phyloP scores from a whole-genome alignment of 495 filamentous ascomycete species.

The Aspergillus funiculosus region DNA sequence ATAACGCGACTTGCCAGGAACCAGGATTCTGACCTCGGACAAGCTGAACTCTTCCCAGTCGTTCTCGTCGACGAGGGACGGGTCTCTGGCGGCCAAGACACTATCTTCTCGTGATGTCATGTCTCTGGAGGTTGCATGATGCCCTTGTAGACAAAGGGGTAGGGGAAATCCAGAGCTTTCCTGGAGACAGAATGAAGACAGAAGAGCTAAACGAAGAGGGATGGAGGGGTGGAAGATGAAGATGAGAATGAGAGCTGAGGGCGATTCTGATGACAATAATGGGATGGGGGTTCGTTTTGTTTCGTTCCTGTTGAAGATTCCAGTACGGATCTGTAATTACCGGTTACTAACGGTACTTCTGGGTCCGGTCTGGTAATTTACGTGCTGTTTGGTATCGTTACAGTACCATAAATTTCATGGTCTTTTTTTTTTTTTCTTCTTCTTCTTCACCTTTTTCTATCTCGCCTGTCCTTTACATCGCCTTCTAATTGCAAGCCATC shows the following conservation, averaged over 20 bases:
- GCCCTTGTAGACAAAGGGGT: constrained; percentile 9
- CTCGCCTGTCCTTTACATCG: background rate
- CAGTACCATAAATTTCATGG: background rate
- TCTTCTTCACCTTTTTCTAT: background rate
- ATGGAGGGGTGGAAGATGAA: background rate
- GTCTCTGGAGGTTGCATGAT: constrained; percentile 33
- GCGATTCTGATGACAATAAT: constrained; percentile 2
- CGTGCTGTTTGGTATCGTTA: background rate
- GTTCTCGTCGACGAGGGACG: constrained; percentile 50
- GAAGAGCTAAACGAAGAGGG: constrained; percentile 1
- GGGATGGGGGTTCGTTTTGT: background rate
- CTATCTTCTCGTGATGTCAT: constrained; percentile 51
- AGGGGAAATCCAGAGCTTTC: background rate
- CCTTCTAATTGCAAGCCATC: background rate
- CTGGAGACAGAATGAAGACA: background rate
- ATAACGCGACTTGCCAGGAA: constrained; percentile 43
- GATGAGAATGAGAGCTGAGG: background rate
- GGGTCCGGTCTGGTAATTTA: background rate
- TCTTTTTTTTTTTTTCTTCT: background rate
- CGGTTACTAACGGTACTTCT: background rate
- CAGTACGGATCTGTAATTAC: constrained; percentile 10
- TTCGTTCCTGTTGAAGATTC: background rate
- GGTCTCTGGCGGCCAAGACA: constrained; percentile 50
- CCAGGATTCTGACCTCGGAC: constrained; percentile 47
- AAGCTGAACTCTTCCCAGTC: constrained; percentile 55